Conservation (phyloP, 2,329 filamentous ascomycete genomes). For the Aspergillus novoparasiticus region DNA sequence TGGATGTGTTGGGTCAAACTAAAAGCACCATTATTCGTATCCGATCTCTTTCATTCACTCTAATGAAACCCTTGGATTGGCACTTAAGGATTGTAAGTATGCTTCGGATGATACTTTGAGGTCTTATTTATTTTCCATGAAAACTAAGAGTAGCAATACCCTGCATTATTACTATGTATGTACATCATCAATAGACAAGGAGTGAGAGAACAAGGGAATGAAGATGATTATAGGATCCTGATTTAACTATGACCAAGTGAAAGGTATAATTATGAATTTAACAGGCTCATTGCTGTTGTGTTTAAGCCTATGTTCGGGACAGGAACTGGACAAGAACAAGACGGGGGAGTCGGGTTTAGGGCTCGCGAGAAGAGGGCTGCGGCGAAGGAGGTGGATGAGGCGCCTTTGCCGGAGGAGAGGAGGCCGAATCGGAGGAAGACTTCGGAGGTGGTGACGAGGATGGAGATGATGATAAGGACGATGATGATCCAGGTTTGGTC, state of each 20-base stretch:
- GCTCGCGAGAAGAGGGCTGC: constrained; percentile 20
- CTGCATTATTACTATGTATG: not conserved
- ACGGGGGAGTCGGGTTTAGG: constrained; percentile 2
- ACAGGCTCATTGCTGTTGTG: not conserved
- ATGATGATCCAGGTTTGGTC: constrained; percentile 98
- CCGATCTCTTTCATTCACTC: not conserved
- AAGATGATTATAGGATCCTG: not conserved
- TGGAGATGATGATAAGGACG: constrained; percentile 85
- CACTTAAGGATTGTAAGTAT: not conserved
- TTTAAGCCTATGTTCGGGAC: constrained; percentile 4
- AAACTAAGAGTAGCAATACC: not conserved
- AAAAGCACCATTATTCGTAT: not conserved
- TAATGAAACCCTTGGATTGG: not conserved
- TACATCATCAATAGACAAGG: not conserved
- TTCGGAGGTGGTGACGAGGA: constrained; percentile 87
- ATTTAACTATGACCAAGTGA: not conserved
- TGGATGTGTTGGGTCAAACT: not conserved
- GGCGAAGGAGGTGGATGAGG: constrained; percentile 19
- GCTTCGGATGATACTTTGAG: not conserved
- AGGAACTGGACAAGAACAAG: constrained; percentile 13
- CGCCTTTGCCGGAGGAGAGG: constrained; percentile 47
- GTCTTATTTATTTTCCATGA: not conserved
- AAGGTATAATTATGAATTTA: not conserved
- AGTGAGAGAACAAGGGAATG: not conserved
- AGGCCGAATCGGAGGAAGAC: constrained; percentile 84